These are phyloP conservation scores for Articulospora tetracladia DNA, from an alignment of 495 filamentous ascomycete species.

Conservation along the genomic window DNA sequence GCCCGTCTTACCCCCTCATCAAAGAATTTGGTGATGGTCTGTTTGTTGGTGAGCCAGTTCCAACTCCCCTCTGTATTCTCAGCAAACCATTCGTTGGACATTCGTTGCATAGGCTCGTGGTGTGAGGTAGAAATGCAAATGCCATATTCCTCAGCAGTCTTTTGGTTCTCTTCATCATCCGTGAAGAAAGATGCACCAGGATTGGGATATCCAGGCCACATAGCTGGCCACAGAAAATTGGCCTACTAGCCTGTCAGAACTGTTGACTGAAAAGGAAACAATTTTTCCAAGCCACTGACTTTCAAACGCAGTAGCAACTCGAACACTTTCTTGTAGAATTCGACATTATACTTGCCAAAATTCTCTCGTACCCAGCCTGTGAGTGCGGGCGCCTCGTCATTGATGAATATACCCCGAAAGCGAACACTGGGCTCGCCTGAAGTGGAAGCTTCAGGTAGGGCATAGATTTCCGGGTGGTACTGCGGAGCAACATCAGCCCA, in stretches of 20 bases:
- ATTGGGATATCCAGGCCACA: constrained; percentile 41
- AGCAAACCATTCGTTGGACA: constrained; percentile 59
- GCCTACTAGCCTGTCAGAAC: constrained; percentile 32
- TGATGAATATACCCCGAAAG: constrained; percentile 73
- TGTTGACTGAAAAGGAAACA: not conserved
- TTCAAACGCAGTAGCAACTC: constrained; percentile 64
- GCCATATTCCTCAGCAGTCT: constrained; percentile 63
- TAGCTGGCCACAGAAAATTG: constrained; percentile 71
- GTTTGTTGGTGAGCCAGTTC: constrained; percentile 63
- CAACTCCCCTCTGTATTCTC: constrained; percentile 52
- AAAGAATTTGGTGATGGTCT: constrained; percentile 61
- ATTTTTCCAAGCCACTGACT: not conserved
- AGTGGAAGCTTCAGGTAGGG: constrained; percentile 43
- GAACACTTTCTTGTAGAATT: constrained; percentile 66
- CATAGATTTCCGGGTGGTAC: constrained; percentile 51
- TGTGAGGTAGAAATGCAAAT: constrained; percentile 68
- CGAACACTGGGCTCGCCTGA: constrained; percentile 63
- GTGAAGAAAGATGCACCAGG: constrained; percentile 57
- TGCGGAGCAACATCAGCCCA: constrained; percentile 63
- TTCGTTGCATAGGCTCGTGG: constrained; percentile 67
- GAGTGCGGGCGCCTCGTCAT: constrained; percentile 68
- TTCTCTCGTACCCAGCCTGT: constrained; percentile 59
- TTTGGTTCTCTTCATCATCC: constrained; percentile 62
- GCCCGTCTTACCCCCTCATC: constrained; percentile 58
- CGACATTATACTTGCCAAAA: constrained; percentile 56